Percentiles rank a stretch among this genome's conserved stretches.
phyloP scores from a whole-genome alignment of 257 asterid genomes.

The Solanum rostratum region DNA sequence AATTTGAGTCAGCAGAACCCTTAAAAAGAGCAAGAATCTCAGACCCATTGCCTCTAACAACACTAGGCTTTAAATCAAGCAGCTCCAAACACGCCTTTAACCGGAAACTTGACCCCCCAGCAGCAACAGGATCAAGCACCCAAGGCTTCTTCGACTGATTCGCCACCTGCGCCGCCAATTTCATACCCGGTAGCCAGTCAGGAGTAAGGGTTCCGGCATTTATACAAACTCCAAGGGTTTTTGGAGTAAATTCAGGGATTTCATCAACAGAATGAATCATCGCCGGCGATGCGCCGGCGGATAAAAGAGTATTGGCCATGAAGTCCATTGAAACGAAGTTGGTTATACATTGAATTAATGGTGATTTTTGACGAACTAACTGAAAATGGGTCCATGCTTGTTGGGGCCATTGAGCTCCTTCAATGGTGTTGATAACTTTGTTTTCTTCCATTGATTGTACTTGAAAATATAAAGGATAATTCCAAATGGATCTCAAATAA shows the following conservation, averaged over 20 bases:
- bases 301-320: constrained; percentile 71
- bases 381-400: constrained; percentile 48
- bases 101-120: constrained; percentile 71
- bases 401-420: constrained; percentile 16
- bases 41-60: constrained; percentile 83
- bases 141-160: constrained; percentile 49
- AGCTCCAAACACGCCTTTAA: constrained; percentile 65
- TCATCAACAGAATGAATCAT: constrained; percentile 72
- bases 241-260: constrained; percentile 81
- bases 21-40: constrained; percentile 77
- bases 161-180: constrained; percentile 55
- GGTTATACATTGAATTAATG: constrained; percentile 82
- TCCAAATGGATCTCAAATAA: too few species aligned
- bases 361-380: constrained; percentile 37
- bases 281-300: constrained; percentile 96
- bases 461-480: too few species aligned
- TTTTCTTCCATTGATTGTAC: constrained; percentile 10
- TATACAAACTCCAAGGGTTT: constrained; percentile 50
- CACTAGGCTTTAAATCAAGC: constrained; percentile 52
- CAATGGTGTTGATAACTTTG: background rate
- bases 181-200: constrained; percentile 84
- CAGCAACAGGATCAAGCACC: constrained; percentile 95
- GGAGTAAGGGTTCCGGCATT: constrained; percentile 77
- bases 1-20: constrained; percentile 36
- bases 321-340: constrained; percentile 88